Conservation (phyloP, 176 grass and related monocot genomes). For the Carex littledalei region DNA sequence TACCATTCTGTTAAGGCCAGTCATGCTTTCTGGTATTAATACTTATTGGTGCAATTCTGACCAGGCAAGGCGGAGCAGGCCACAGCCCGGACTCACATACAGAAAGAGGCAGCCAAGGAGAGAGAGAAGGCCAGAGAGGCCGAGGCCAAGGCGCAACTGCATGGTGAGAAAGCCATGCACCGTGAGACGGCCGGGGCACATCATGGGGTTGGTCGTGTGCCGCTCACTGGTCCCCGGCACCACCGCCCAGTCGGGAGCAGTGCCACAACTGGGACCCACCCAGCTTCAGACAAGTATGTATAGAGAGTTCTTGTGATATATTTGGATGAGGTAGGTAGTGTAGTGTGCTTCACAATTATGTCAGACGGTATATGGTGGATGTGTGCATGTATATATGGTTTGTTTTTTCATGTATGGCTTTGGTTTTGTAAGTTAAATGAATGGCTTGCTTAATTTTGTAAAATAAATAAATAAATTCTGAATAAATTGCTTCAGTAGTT, state of each 20-base stretch:
- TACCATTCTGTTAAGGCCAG: not conserved
- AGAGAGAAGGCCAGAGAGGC: constrained; percentile 17
- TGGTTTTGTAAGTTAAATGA: not conserved
- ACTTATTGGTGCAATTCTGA: not conserved
- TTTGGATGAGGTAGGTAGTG: not conserved
- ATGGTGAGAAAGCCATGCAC: constrained; percentile 14
- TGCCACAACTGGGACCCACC: not conserved
- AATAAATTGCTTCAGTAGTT: not conserved
- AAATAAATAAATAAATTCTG: not conserved
- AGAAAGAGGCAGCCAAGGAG: constrained; percentile 9
- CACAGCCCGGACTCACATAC: not conserved
- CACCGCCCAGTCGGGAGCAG: constrained; percentile 17
- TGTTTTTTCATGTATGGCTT: not conserved
- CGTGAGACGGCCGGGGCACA: not conserved
- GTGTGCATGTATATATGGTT: not conserved
- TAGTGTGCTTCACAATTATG: not conserved
- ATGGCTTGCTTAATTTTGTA: not conserved
- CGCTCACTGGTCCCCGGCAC: constrained; percentile 16
- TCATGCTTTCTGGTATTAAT: not conserved
- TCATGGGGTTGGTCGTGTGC: constrained; percentile 14
- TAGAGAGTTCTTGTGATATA: not conserved
- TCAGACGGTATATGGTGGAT: not conserved
- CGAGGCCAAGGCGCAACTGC: not conserved
- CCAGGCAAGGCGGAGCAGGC: constrained; percentile 13
- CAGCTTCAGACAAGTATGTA: constrained; percentile 22